These are phyloP conservation scores for Lyophyllum atratum DNA, from an alignment of 768 basidiomycete species.

Conservation along the genomic window DNA sequence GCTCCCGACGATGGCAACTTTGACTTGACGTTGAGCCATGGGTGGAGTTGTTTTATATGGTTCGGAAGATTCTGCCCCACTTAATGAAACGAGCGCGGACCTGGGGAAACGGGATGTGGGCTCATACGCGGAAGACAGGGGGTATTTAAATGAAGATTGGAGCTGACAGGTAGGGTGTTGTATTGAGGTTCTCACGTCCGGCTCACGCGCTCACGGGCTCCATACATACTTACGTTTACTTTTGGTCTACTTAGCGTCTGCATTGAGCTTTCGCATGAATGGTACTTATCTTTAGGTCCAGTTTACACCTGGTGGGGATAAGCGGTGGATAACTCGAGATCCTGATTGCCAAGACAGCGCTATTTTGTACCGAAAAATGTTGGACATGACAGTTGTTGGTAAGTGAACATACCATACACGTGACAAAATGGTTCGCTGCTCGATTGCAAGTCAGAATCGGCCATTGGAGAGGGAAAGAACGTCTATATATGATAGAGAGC, in stretches of 20 bases:
- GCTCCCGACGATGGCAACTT: conserved; percentile 71
- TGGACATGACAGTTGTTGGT: neutral
- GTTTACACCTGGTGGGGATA: neutral
- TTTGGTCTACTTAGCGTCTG: no score
- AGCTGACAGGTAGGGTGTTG: no score
- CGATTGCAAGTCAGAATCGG: neutral
- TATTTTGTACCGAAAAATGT: neutral
- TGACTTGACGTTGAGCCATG: conserved; percentile 45
- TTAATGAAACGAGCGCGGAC: no score
- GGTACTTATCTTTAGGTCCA: neutral
- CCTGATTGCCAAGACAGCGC: neutral
- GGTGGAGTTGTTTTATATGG: no score
- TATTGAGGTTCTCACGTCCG: no score
- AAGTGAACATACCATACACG: neutral
- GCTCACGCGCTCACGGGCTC: no score
- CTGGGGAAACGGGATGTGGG: no score
- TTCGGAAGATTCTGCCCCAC: no score
- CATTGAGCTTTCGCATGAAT: neutral
- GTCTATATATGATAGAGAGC: no score
- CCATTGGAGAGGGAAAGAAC: neutral
- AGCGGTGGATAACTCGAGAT: neutral
- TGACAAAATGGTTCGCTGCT: neutral
- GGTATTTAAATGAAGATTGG: no score
- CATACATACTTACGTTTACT: no score
- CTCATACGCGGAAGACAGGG: no score